Conservation (phyloP, 257 asterid genomes). For the Coffea canephora region DNA sequence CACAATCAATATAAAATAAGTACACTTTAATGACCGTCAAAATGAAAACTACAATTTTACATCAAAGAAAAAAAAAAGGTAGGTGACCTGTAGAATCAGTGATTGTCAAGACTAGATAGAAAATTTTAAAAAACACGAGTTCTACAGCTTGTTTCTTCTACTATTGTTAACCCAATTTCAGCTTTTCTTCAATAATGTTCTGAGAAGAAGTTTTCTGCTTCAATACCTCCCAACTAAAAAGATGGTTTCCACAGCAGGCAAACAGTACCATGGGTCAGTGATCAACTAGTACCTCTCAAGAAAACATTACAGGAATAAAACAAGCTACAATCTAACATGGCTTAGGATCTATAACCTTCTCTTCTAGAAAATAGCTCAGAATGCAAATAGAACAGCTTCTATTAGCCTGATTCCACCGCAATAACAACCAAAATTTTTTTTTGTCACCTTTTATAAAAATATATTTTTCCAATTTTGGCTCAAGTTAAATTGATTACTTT, state of each 20-base stretch:
- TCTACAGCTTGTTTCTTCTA: neutral
- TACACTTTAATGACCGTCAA: neutral
- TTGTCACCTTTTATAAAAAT: neutral
- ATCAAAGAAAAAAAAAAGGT: neutral
- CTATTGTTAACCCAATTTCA: neutral
- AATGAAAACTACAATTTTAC: neutral
- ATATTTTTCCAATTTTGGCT: no score
- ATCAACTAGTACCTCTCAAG: neutral
- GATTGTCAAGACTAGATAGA: neutral
- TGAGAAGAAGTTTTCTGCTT: neutral
- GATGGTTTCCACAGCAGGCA: neutral
- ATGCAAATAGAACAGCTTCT: neutral
- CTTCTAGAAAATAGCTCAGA: neutral
- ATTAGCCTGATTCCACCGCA: no score
- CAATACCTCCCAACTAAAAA: neutral
- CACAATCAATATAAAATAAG: neutral
- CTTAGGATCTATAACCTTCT: neutral
- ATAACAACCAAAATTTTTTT: neutral
- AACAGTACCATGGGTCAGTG: neutral
- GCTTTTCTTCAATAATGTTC: neutral
- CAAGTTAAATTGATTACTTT: no score
- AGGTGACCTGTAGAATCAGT: neutral
- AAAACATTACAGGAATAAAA: neutral
- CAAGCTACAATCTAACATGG: neutral
- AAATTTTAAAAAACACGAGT: no score